phyloP scores from a whole-genome alignment of 1,284 basidiomycete species.

The Pisolithus thermaeus region DNA sequence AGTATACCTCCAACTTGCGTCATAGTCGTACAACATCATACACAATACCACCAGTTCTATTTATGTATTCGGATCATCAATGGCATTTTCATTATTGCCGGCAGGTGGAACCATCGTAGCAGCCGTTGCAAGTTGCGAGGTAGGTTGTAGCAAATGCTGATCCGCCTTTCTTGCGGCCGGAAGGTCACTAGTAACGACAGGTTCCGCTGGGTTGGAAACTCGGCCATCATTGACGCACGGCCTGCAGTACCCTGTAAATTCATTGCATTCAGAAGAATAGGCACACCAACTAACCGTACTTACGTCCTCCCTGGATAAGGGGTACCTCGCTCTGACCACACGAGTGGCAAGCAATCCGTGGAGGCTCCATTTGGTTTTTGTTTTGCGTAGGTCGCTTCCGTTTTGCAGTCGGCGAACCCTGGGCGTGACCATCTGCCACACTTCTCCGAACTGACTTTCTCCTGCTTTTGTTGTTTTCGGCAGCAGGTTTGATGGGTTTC shows the following conservation, averaged over 20 bases:
- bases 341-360: slow-evolving; percentile 49
- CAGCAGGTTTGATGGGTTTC: slow-evolving; percentile 44
- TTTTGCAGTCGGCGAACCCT: slow-evolving; percentile 19
- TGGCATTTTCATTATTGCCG: background rate
- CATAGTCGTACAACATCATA: slow-evolving; percentile 5
- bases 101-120: background rate
- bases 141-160: background rate
- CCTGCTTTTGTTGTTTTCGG: slow-evolving; percentile 31
- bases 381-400: slow-evolving; percentile 25
- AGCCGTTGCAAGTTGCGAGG: background rate
- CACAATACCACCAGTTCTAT: background rate
- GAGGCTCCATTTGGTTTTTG: slow-evolving; percentile 19
- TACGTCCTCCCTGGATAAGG: slow-evolving; percentile 62
- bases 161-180: background rate
- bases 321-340: slow-evolving; percentile 67
- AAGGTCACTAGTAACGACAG: background rate
- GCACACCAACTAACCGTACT: slow-evolving; percentile 26
- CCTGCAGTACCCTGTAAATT: slow-evolving; percentile 47
- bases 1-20: background rate
- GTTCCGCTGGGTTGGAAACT: slow-evolving; percentile 9
- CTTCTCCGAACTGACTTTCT: slow-evolving; percentile 25
- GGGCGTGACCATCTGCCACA: slow-evolving; percentile 13
- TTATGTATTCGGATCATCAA: background rate
- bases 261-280: slow-evolving; percentile 5
- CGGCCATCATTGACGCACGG: slow-evolving; percentile 51